Evolutionary conservation across 441 rosid genomes (phyloP).

Genomic region (Euphorbia celastroides): DNA sequence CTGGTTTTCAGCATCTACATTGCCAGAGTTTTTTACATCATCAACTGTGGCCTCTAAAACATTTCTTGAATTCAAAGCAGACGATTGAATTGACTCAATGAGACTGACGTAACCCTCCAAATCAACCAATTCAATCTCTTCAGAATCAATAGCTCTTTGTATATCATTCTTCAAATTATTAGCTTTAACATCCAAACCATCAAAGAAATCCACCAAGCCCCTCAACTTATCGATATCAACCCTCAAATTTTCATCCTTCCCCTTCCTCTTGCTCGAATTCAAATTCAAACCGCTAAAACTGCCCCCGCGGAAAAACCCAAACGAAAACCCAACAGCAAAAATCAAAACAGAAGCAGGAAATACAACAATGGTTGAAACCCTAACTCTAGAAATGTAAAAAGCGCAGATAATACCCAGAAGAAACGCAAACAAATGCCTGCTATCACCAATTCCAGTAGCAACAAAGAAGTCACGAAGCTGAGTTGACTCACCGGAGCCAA

Average conservation of each 20-base stretch:
- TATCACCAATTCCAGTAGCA: constrained; percentile 47
- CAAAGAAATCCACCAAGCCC: constrained; percentile 36
- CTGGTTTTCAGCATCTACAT: constrained; percentile 27
- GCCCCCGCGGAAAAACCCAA: constrained; percentile 52
- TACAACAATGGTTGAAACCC: constrained; percentile 39
- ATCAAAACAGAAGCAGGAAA: constrained; percentile 57
- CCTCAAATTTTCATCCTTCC: constrained; percentile 38
- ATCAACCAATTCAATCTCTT: constrained; percentile 33
- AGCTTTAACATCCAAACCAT: constrained; percentile 39
- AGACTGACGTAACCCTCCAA: constrained; percentile 38
- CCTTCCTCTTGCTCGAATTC: constrained; percentile 26
- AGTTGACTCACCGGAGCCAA: constrained; percentile 36
- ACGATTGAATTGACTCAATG: constrained; percentile 37
- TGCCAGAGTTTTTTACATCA: constrained; percentile 20
- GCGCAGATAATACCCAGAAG: constrained; percentile 39
- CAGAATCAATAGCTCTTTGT: constrained; percentile 39
- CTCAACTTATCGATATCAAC: constrained; percentile 32
- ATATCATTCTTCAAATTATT: constrained; percentile 33
- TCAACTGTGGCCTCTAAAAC: constrained; percentile 23
- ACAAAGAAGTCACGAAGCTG: constrained; percentile 38
- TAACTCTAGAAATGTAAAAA: constrained; percentile 46
- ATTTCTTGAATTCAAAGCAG: constrained; percentile 34
- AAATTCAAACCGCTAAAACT: constrained; percentile 22
- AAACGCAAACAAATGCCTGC: constrained; percentile 37
- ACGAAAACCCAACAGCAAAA: constrained; percentile 48